Evolutionary conservation across 306 rosid genomes (phyloP).

Genomic region (Lupinus albus): DNA sequence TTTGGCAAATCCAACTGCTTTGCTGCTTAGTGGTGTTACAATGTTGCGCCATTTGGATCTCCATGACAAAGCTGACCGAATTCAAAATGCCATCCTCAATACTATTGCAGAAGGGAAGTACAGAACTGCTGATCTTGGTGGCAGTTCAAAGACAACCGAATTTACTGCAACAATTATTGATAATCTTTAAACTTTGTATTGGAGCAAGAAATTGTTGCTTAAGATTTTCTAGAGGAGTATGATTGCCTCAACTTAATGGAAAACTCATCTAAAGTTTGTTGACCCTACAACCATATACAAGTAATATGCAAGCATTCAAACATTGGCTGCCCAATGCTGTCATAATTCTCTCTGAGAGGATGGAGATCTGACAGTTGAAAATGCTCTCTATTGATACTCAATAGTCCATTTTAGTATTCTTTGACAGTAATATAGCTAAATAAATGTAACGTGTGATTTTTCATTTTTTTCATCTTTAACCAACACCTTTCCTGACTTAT

Average conservation of each 20-base stretch:
- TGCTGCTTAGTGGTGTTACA: conserved; percentile 79
- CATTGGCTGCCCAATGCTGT: conserved; percentile 29
- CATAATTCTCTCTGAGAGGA: background rate
- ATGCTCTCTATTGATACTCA: conserved; percentile 38
- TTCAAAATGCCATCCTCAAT: conserved; percentile 78
- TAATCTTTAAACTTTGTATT: conserved; percentile 67
- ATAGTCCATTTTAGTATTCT: conserved; percentile 39
- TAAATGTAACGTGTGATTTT: conserved; percentile 38
- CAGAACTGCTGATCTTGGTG: conserved; percentile 97
- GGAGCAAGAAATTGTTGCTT: conserved; percentile 38
- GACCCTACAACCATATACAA: conserved; percentile 36
- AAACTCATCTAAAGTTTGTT: conserved; percentile 32
- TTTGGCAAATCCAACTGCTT: conserved; percentile 96
- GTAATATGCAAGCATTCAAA: conserved; percentile 38
- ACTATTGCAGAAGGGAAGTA: conserved; percentile 90
- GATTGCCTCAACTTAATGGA: conserved; percentile 53
- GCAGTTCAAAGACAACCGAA: conserved; percentile 71
- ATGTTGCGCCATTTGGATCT: conserved; percentile 89
- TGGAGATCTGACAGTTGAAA: conserved; percentile 12
- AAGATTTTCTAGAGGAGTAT: conserved; percentile 45
- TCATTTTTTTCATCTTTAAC: conserved; percentile 20
- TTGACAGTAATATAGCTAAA: conserved; percentile 46
- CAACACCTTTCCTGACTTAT: conserved; percentile 3
- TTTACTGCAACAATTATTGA: conserved; percentile 77
- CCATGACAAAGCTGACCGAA: conserved; percentile 72